These are phyloP conservation scores for Penicillium sp. DNA, from an alignment of 2,329 filamentous ascomycete species.

Conservation along the genomic window DNA sequence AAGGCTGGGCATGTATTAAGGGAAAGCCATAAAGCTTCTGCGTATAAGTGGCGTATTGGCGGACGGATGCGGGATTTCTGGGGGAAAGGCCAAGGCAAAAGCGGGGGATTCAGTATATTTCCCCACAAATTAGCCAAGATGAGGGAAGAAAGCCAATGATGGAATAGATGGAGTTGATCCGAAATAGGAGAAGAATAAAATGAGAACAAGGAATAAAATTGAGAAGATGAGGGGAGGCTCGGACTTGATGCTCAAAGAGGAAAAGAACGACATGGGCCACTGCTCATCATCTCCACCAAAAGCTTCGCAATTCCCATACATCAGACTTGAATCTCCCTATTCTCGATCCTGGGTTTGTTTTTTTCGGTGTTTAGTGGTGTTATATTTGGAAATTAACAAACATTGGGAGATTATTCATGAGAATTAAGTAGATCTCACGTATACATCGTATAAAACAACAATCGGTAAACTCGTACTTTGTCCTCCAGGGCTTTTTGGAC, in stretches of 20 bases:
- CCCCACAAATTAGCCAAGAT: not conserved
- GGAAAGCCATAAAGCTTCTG: not conserved
- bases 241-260: slow-evolving; percentile 3
- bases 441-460: not conserved
- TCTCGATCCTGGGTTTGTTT: not conserved
- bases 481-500: not conserved
- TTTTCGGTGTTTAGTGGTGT: not conserved
- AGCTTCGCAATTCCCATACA: not conserved
- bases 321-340: not conserved
- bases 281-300: not conserved
- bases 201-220: not conserved
- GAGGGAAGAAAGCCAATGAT: slow-evolving; percentile 1
- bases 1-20: not conserved
- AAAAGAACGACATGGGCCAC: not conserved
- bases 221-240: slow-evolving; percentile 5
- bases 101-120: not conserved
- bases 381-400: not conserved
- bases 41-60: slow-evolving; percentile 3
- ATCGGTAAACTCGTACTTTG: not conserved
- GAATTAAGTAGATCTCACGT: not conserved
- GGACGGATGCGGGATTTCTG: slow-evolving; percentile 1
- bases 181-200: not conserved
- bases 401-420: not conserved
- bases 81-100: not conserved
- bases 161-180: not conserved